Base-by-base conservation (phyloP, 225 moss, liverwort and hornwort species). In the Marchantia paleacea region DNA sequence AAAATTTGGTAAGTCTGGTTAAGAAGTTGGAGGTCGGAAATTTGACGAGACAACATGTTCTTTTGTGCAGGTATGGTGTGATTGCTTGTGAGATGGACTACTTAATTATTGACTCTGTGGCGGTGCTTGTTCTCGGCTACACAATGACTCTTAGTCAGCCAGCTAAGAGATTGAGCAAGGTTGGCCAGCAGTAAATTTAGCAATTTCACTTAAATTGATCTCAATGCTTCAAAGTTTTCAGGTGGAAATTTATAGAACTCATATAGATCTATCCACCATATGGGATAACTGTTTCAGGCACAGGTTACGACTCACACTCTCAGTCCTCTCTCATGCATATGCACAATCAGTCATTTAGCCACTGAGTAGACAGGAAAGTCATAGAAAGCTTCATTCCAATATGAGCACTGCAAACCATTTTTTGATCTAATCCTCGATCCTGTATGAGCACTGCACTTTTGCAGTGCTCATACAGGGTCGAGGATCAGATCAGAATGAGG, bases 61-160 rank as follows among this genome's bases (percentile, higher is more conserved):
- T 22, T 19, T n/a, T 3, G 15, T 50, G 57, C 84, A 92, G 91
- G 90, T 90, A 88, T 82, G 93, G 92, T 30, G 69, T 75, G 22
- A 74, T 88, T 10, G 80, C 87, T 66, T 92, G 92, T 75, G 86
- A 89, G 58, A 84, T 92, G 89, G 87, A 90, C 48, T 94, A 82
- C 73, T 4, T 91, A 18, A 87, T 90, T 65, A 89, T 90, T 77
- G 92, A 94, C 84, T 89, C 88, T 19, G 90, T 92, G 13, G 89
- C 92, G 18, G 90, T 94, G 22, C 67, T 92, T 51, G 57, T 76
- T 75, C 85, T 92, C 74, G 89, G 91, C 63, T 94, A 92, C 82
- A 77, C 88, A 49, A 92, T 92, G 91, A 91, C 89, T 79, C 84
- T 92, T 73, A 91, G 92, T 68, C 81, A 88, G 55, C 89, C 92